Base-by-base conservation (phyloP, 371 early-diverging fungal species). In the Mucor racemosus region DNA sequence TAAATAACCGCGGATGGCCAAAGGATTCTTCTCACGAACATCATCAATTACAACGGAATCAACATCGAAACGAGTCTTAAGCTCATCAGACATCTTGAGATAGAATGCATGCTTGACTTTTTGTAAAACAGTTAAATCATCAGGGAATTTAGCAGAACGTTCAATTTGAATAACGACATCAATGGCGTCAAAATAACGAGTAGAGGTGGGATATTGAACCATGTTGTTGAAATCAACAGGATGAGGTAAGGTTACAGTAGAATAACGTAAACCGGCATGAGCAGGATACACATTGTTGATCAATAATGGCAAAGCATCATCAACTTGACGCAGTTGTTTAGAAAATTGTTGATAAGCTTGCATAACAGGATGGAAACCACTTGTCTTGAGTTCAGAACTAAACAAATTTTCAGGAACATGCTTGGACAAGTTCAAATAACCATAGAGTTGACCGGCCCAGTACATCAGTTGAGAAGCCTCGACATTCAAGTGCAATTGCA, bases 71-170 rank as follows among this genome's bases (percentile, higher is more conserved):
- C 79, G 61, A 42, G 62, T 67, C 69, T 82, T 72, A 46, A 89
- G 68, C 68, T 81, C 74, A 57, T 86, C 80, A 1, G 88, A 86
- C 53, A 95, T 79, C 63, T 86, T 85, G 19, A 93, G 67, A 66
- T 87, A 91, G 66, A 97, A 93, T 0, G 98, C 97, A 7, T 87
- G 74, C 77, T 98, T 98, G 81, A 96, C 91, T 46, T 92, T 90
- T 81, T 95, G 94, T 44, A 98, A 80, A 3, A 97, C 96, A 4
- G 67, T 75, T 1, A 95, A 76, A 64, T 96, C 93, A 69, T 92
- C 92, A 17, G 98, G 98, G 96, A 97, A 98, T 64, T 91, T 87
- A 33, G 79, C 78, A 14, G 95, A 94, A 5, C 84, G 65, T 68
- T 96, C 95, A 74, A 97, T 91, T 65, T 94, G 92, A 15, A 98